Percentiles rank a stretch among this genome's conserved stretches.
Conservation (phyloP, 257 asterid genomes). For the Fraxinus anomala region DNA sequence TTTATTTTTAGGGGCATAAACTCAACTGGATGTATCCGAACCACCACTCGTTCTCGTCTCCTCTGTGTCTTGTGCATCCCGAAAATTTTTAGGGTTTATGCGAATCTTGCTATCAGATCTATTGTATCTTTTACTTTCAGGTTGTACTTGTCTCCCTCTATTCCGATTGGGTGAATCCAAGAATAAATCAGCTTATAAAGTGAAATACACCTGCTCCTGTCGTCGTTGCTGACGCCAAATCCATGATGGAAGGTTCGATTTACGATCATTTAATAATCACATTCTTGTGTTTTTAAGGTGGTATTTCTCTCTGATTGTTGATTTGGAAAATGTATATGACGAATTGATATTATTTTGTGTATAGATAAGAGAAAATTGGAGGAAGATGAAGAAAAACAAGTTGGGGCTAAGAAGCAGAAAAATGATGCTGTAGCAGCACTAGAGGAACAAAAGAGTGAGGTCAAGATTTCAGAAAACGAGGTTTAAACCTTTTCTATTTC, state of each 20-base stretch:
- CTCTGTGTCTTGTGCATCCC: constrained; percentile 17
- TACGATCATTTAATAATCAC: background rate
- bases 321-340: background rate
- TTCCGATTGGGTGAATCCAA: constrained; percentile 38
- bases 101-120: background rate
- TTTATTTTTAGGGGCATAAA: background rate
- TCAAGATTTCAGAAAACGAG: constrained; percentile 36
- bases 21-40: background rate
- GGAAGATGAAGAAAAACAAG: constrained; percentile 27
- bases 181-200: constrained; percentile 40
- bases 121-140: background rate
- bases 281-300: background rate
- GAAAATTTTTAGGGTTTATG: constrained; percentile 28
- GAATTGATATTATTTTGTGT: background rate
- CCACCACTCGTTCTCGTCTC: background rate
- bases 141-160: background rate
- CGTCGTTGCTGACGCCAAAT: constrained; percentile 26
- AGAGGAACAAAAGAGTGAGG: constrained; percentile 32
- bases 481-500: constrained; percentile 4
- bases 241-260: constrained; percentile 36
- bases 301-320: background rate
- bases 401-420: constrained; percentile 43
- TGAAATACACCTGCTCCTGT: constrained; percentile 1
- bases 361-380: constrained; percentile 51
- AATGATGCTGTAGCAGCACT: background rate